Percentiles rank a stretch among this genome's conserved stretches.
Conservation (phyloP, 1,284 basidiomycete genomes). For the Leccinum cinnamomeum region DNA sequence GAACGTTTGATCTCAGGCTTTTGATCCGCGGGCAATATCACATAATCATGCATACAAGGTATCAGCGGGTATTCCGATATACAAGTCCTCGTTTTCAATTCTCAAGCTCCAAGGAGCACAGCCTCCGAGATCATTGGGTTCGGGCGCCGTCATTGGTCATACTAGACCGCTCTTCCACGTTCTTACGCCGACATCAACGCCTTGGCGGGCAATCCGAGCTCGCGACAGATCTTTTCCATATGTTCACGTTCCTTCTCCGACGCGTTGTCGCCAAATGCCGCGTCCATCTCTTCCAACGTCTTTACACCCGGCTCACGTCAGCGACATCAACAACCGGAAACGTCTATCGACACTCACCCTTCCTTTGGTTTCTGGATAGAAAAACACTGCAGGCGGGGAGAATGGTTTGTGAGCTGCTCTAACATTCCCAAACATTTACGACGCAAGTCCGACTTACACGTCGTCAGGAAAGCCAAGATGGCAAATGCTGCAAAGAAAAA, state of each 20-base stretch:
- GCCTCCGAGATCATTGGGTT: neutral
- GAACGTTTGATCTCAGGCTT: neutral
- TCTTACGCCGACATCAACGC: slow-evolving; percentile 25
- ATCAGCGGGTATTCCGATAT: neutral
- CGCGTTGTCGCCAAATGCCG: slow-evolving; percentile 33
- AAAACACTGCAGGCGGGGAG: slow-evolving; percentile 18
- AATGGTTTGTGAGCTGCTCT: neutral
- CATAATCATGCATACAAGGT: neutral
- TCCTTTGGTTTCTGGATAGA: slow-evolving; percentile 36
- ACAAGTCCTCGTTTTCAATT: neutral
- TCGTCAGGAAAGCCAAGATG: slow-evolving; percentile 33
- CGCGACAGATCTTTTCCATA: slow-evolving; percentile 31
- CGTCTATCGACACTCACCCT: slow-evolving; percentile 23
- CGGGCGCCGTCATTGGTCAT: neutral
- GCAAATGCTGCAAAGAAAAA: slow-evolving; percentile 34
- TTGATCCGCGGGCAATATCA: neutral
- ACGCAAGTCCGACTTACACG: slow-evolving; percentile 22
- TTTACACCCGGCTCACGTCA: slow-evolving; percentile 18
- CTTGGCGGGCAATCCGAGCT: slow-evolving; percentile 31
- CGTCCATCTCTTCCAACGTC: slow-evolving; percentile 38
- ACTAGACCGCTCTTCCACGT: neutral
- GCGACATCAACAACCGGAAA: neutral
- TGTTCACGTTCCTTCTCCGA: slow-evolving; percentile 31
- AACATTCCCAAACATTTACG: neutral
- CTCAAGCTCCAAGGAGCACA: neutral